A percentile compares a stretch with the other conserved stretches of the same genome.
phyloP scores from a whole-genome alignment of 495 filamentous ascomycete genomes.

The Arthonia radiata region DNA sequence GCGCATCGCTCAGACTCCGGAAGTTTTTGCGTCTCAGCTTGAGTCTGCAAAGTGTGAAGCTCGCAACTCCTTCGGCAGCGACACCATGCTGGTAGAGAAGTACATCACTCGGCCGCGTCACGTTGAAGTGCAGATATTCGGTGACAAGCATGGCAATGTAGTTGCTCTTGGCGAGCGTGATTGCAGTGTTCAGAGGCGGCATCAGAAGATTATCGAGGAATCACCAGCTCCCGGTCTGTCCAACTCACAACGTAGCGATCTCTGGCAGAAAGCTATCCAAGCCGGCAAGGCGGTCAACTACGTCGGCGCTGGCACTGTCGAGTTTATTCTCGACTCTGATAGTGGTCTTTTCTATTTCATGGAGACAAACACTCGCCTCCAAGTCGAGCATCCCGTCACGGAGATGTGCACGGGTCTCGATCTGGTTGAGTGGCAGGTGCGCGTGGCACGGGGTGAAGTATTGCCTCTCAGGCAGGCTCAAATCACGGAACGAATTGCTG shows the following conservation, averaged over 20 bases:
- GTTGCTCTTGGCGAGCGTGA: conserved; percentile 70
- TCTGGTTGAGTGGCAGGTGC: conserved; percentile 87
- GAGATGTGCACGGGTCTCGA: conserved; percentile 94
- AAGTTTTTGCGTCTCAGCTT: conserved; percentile 60
- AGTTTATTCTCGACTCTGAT: conserved; percentile 97
- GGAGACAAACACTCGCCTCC: conserved; percentile 97
- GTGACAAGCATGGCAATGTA: conserved; percentile 65
- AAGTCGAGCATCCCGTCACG: conserved; percentile 93
- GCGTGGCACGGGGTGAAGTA: conserved; percentile 63
- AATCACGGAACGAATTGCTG: conserved; percentile 50
- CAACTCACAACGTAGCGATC: conserved; percentile 52
- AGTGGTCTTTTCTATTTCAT: conserved; percentile 91
- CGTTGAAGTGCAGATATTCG: conserved; percentile 95
- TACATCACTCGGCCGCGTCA: conserved; percentile 88
- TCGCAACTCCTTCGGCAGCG: conserved; percentile 76
- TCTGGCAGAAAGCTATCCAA: conserved; percentile 81
- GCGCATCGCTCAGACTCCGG: conserved; percentile 56
- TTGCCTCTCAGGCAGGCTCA: conserved; percentile 73
- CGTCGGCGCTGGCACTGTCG: conserved; percentile 86
- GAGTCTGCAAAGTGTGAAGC: conserved; percentile 77
- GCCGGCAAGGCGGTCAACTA: conserved; percentile 85
- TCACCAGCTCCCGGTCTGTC: conserved; percentile 75
- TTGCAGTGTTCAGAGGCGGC: conserved; percentile 66
- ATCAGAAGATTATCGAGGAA: conserved; percentile 96
- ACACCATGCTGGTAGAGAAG: conserved; percentile 90